Conservation (phyloP, 2,329 filamentous ascomycete species). For the Nothopassalora personata region DNA sequence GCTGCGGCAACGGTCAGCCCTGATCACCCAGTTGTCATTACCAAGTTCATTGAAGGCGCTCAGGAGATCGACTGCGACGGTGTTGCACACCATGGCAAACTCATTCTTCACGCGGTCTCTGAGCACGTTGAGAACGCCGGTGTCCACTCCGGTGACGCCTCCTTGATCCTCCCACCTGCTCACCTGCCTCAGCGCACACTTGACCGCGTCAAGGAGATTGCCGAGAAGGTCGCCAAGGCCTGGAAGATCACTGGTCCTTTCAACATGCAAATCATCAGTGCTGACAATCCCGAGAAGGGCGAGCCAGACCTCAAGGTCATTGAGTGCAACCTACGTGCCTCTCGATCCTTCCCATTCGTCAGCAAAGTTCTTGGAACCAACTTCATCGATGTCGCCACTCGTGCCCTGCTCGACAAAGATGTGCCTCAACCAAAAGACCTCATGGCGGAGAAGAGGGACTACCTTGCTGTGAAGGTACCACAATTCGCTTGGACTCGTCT, state of each 20-base stretch:
- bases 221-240: constrained; percentile 90
- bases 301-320: constrained; percentile 86
- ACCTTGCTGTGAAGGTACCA: constrained; percentile 93
- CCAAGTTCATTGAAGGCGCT: constrained; percentile 95
- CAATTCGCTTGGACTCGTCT: constrained; percentile 99
- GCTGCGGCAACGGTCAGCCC: constrained; percentile 87
- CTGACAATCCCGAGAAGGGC: constrained; percentile 67
- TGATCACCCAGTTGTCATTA: constrained; percentile 96
- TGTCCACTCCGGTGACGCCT: constrained; percentile 97
- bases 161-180: constrained; percentile 81
- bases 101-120: constrained; percentile 85
- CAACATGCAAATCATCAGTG: constrained; percentile 99
- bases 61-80: constrained; percentile 95
- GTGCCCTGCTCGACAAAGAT: constrained; percentile 78
- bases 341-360: constrained; percentile 96
- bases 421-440: constrained; percentile 81
- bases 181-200: constrained; percentile 72
- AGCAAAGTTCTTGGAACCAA: constrained; percentile 94
- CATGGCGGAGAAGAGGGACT: constrained; percentile 84
- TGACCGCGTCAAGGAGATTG: constrained; percentile 89
- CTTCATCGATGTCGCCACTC: constrained; percentile 94
- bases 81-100: constrained; percentile 77
- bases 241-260: constrained; percentile 98
- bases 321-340: constrained; percentile 95
- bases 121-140: constrained; percentile 97